Evolutionary conservation across 208 protist species (phyloP), one percentile per base, ranked within the genome.

Genomic region (Vickermania spadyakhi): DNA sequence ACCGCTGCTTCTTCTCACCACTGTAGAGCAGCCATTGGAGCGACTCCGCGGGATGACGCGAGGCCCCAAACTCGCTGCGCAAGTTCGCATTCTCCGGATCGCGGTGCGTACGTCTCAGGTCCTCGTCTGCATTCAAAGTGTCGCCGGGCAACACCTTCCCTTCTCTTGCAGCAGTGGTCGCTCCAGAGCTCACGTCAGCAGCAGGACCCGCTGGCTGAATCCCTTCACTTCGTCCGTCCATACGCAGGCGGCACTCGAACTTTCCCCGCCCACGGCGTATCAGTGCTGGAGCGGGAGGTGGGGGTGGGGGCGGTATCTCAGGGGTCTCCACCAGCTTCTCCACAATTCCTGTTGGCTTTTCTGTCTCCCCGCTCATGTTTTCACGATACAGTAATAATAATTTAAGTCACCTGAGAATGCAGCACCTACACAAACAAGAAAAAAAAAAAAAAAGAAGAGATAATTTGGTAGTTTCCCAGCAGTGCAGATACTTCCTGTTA

Each of bases 1-100:
- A 91, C 22, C 86, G 86, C 13, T 81, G 80, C 31, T 83, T 79
- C 75, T 87, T 86, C 60, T 93, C 86, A 21, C 81, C 76, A 31
- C 83, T 75, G 64, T 90, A 93, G 54, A 93, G 73, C 18, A 89
- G 68, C 65, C 87, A 81, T 2, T 79, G 80, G 0, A 85, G 73
- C n/a, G n/a, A n/a, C n/a, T n/a, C n/a, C n/a, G n/a, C n/a, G n/a
- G n/a, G n/a, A n/a, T n/a, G n/a, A n/a, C n/a, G n/a, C n/a, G n/a
- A 11, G 58, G 28, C 28, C 28, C 71, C 64, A 67, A 84, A 72
- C 58, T 81, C 49, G 30, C 60, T 59, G 27, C 62, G 66, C 7
- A 58, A 45, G 14, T 52, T 59, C 27, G 61, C 64, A 49, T 58
- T 36, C 2, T n/a, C n/a, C n/a, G n/a, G n/a, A n/a, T n/a, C n/a